Conservation (phyloP, 1,284 basidiomycete genomes). For the Cerrena zonata region DNA sequence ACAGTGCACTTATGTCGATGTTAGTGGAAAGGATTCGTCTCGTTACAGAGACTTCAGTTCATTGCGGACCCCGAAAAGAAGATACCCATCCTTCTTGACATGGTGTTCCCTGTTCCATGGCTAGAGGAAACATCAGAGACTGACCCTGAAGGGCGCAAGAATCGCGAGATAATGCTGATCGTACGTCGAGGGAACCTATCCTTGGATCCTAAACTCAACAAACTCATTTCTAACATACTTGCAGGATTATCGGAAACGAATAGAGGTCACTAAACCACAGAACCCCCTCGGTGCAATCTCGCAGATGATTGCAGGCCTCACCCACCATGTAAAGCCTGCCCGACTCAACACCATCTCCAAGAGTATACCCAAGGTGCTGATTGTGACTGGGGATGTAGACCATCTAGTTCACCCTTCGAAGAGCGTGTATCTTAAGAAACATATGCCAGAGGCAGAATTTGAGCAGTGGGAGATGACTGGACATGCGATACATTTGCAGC, state of each 20-base stretch:
- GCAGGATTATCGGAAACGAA: constrained; percentile 49
- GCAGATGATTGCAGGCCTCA: constrained; percentile 70
- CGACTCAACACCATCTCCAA: constrained; percentile 52
- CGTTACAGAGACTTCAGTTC: constrained; percentile 38
- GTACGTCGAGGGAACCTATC: constrained; percentile 28
- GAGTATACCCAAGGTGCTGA: constrained; percentile 55
- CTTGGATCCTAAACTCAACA: no score
- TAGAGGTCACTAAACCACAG: constrained; percentile 55
- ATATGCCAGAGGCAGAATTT: constrained; percentile 67
- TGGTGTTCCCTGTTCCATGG: constrained; percentile 60
- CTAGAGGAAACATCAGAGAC: constrained; percentile 46
- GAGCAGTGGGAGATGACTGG: constrained; percentile 61
- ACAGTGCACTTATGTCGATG: neutral
- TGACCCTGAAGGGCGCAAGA: constrained; percentile 54
- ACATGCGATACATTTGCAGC: constrained; percentile 62
- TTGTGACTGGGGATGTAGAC: constrained; percentile 75
- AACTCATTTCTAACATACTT: no score
- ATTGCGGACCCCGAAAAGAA: constrained; percentile 47
- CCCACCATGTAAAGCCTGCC: constrained; percentile 58
- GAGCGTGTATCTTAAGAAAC: constrained; percentile 51
- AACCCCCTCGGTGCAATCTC: constrained; percentile 59
- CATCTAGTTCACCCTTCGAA: constrained; percentile 56
- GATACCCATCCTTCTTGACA: constrained; percentile 49
- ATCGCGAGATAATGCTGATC: constrained; percentile 50
- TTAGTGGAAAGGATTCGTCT: constrained; percentile 30